These are phyloP conservation scores for Talaromyces thailandensis DNA, from an alignment of 495 filamentous ascomycete genomes.

Conservation along the genomic window DNA sequence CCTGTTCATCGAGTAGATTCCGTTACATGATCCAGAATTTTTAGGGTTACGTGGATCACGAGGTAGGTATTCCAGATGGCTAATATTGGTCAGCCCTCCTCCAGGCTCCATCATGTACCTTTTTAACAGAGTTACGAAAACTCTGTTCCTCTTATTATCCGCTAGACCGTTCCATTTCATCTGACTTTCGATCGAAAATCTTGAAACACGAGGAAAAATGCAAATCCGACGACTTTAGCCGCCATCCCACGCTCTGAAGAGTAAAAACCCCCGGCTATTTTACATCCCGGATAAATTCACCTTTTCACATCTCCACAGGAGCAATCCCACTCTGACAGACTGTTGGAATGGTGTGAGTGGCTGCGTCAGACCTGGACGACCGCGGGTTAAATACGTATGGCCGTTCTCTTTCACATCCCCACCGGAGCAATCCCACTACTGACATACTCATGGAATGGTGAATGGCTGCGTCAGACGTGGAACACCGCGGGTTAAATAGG, in stretches of 20 bases:
- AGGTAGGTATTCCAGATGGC: neutral
- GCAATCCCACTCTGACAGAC: neutral
- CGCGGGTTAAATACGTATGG: neutral
- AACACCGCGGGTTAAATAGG: neutral
- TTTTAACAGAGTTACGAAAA: neutral
- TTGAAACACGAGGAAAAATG: neutral
- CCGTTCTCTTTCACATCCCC: too few relatives aligned
- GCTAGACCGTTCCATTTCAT: neutral
- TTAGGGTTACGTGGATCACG: neutral
- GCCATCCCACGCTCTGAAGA: neutral
- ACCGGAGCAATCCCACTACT: neutral
- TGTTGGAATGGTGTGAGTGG: neutral
- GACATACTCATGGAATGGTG: neutral
- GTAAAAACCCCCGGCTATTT: slow-evolving; percentile 1
- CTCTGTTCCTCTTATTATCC: neutral
- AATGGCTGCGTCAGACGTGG: neutral
- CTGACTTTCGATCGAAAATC: neutral
- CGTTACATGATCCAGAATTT: neutral
- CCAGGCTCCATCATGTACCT: neutral
- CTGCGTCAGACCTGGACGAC: neutral
- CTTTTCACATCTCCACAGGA: neutral
- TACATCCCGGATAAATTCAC: neutral
- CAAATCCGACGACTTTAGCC: neutral
- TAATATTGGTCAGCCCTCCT: neutral
- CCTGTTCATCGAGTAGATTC: neutral